These are phyloP conservation scores for Oldenlandia corymbosa DNA, from an alignment of 257 asterid species.

Conservation along the genomic window DNA sequence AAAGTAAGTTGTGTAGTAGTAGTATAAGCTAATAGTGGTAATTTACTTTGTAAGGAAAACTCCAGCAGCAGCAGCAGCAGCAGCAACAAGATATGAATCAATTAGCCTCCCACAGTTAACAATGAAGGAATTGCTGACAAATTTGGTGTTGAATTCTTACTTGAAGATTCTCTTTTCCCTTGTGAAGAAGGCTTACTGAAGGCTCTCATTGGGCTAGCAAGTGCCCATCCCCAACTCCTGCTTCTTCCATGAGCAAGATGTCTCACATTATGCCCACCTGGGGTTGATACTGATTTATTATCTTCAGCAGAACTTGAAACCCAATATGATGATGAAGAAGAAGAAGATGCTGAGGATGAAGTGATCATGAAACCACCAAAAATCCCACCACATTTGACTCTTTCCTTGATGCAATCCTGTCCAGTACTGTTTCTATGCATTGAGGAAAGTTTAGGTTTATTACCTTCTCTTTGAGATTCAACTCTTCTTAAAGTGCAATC, in stretches of 20 bases:
- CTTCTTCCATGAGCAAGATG: slow-evolving; percentile 70
- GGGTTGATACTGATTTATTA: slow-evolving; percentile 27
- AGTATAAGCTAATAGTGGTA: slow-evolving; percentile 13
- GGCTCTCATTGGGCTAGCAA: slow-evolving; percentile 98
- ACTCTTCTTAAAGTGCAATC: slow-evolving; percentile 91
- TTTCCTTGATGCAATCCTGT: slow-evolving; percentile 70
- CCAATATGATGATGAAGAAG: slow-evolving; percentile 65
- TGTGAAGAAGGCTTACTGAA: slow-evolving; percentile 58
- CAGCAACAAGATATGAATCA: too few relatives aligned
- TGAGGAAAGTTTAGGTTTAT: slow-evolving; percentile 41
- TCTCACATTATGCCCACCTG: slow-evolving; percentile 23
- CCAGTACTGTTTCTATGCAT: slow-evolving; percentile 36
- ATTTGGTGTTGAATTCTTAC: slow-evolving; percentile 61
- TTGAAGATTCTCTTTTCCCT: slow-evolving; percentile 46
- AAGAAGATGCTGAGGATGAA: slow-evolving; percentile 74
- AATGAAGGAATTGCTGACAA: slow-evolving; percentile 84
- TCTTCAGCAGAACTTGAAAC: slow-evolving; percentile 57
- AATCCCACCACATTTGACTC: slow-evolving; percentile 89
- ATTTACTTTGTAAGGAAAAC: slow-evolving; percentile 17
- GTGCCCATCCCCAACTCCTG: slow-evolving; percentile 97
- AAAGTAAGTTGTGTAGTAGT: slow-evolving; percentile 32
- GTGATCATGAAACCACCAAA: slow-evolving; percentile 85
- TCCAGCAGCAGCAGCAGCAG: background rate
- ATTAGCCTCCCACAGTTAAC: slow-evolving; percentile 64
- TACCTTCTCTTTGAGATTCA: slow-evolving; percentile 96